Evolutionary conservation across 129 eudicot genomes (phyloP).

Genomic region (Erigeron canadensis): DNA sequence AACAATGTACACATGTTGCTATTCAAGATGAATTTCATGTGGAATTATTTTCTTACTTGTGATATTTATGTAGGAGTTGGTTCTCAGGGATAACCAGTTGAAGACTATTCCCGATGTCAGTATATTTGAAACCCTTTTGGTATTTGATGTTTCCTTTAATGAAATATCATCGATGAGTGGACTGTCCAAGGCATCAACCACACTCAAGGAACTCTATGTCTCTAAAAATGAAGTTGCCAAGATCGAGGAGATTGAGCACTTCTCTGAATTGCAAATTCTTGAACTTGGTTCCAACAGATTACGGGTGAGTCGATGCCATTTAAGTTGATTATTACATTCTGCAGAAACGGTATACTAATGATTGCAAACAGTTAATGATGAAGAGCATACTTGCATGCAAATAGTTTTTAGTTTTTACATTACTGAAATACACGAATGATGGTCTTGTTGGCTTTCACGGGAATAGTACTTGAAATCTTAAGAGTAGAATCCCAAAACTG

Average conservation of each 20-base stretch:
- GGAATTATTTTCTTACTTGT: background rate
- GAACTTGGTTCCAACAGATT: slow-evolving; percentile 96
- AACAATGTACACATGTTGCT: background rate
- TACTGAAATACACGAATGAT: background rate
- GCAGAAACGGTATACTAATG: background rate
- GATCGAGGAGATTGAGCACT: slow-evolving; percentile 94
- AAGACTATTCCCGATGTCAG: slow-evolving; percentile 84
- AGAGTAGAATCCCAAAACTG: too few species aligned
- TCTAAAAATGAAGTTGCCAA: slow-evolving; percentile 89
- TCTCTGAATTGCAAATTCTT: slow-evolving; percentile 75
- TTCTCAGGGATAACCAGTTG: slow-evolving; percentile 86
- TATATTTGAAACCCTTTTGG: slow-evolving; percentile 77
- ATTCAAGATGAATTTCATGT: background rate
- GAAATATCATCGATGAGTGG: slow-evolving; percentile 82
- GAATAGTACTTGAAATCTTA: background rate
- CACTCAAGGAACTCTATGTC: slow-evolving; percentile 92
- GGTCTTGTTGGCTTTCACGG: background rate
- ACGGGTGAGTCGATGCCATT: slow-evolving; percentile 50
- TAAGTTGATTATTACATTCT: background rate
- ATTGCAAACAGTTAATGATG: background rate
- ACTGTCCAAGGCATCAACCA: slow-evolving; percentile 66
- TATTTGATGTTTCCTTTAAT: slow-evolving; percentile 88
- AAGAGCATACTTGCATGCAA: slow-evolving; percentile 5
- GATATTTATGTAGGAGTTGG: slow-evolving; percentile 67
- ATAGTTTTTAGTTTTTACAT: background rate